A percentile compares a stretch with the other conserved stretches of the same genome.
phyloP scores from a whole-genome alignment of 2,329 filamentous ascomycete species.

The Ophiostoma tasmaniense region DNA sequence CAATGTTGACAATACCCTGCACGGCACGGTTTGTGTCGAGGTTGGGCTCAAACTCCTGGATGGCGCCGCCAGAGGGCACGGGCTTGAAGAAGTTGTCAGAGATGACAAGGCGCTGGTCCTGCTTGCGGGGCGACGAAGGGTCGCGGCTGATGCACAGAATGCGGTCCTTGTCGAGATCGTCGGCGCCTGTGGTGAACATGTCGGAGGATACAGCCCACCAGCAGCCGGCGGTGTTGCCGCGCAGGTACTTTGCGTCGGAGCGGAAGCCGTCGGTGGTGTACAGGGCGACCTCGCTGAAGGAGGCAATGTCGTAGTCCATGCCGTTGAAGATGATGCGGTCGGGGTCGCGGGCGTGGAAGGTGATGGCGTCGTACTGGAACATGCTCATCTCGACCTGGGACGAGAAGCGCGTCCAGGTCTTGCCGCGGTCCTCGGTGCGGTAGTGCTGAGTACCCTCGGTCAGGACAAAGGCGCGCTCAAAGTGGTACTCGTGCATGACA shows the following conservation, averaged over 20 bases:
- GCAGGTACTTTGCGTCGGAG: conserved; percentile 53
- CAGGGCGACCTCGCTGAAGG: conserved; percentile 53
- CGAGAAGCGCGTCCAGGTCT: conserved; percentile 70
- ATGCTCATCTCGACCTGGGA: conserved; percentile 50
- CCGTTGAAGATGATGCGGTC: conserved; percentile 81
- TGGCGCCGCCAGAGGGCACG: conserved; percentile 31
- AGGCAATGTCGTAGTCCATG: conserved; percentile 56
- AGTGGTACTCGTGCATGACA: conserved; percentile 69
- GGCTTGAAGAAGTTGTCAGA: conserved; percentile 73
- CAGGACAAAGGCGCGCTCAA: conserved; percentile 70
- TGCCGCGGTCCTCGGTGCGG: conserved; percentile 73
- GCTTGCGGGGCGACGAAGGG: conserved; percentile 58
- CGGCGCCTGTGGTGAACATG: conserved; percentile 61
- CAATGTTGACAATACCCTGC: conserved; percentile 71
- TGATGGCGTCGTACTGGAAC: conserved; percentile 46
- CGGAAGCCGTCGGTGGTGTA: conserved; percentile 87
- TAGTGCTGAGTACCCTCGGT: conserved; percentile 64
- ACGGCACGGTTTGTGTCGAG: conserved; percentile 67
- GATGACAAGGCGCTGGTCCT: conserved; percentile 68
- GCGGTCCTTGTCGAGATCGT: conserved; percentile 58
- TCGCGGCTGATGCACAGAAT: conserved; percentile 75
- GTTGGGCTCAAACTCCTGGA: conserved; percentile 64
- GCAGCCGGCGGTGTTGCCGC: conserved; percentile 64
- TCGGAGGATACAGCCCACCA: conserved; percentile 76
- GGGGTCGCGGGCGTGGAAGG: conserved; percentile 75